Conservation (phyloP, 331 rosid species). For the Telfairia occidentalis region DNA sequence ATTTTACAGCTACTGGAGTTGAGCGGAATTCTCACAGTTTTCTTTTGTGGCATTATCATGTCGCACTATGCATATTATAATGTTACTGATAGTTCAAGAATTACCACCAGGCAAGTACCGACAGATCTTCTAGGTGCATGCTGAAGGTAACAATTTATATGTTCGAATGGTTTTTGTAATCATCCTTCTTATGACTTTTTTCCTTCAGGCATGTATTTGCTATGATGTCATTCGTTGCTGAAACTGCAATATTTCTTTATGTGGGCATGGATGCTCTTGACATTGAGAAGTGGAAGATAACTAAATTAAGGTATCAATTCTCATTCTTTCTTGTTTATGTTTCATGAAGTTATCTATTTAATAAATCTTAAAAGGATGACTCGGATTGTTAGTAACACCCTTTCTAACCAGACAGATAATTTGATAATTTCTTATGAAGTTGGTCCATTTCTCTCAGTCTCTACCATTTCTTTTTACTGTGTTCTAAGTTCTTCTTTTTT, state of each 20-base stretch:
- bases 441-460: neutral
- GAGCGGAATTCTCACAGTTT: conserved; percentile 90
- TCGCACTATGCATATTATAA: conserved; percentile 88
- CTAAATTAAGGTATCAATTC: conserved; percentile 46
- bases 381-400: neutral
- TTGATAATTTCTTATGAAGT: neutral
- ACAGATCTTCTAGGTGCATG: neutral
- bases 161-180: neutral
- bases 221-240: conserved; percentile 77
- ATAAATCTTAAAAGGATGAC: neutral
- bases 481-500: neutral
- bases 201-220: conserved; percentile 63
- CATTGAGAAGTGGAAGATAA: conserved; percentile 72
- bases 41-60: conserved; percentile 88
- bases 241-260: conserved; percentile 80
- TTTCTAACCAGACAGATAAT: neutral
- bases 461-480: neutral
- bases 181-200: neutral
- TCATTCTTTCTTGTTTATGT: neutral
- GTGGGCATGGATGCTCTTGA: conserved; percentile 98
- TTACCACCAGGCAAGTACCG: conserved; percentile 60
- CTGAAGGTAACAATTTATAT: conserved; percentile 3
- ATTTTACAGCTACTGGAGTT: conserved; percentile 46
- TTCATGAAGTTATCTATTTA: neutral
- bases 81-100: conserved; percentile 57